Percentiles rank a stretch among this genome's conserved stretches.
These are phyloP conservation scores for Acephala macrosclerotiorum DNA, from an alignment of 2,329 filamentous ascomycete genomes.

Conservation along the genomic window DNA sequence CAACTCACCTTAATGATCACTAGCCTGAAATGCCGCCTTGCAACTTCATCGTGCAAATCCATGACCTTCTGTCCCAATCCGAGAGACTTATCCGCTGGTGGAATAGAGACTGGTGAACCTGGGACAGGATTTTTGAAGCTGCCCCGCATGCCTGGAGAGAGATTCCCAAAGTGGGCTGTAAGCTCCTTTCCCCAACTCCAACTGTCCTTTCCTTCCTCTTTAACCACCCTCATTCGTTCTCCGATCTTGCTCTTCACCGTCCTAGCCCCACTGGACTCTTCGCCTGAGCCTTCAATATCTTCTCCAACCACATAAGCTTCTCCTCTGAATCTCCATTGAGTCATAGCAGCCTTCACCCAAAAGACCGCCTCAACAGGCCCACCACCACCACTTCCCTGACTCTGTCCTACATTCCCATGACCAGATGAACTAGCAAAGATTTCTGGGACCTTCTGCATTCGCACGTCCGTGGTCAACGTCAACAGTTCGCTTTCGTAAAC, in stretches of 20 bases:
- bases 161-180: constrained; percentile 88
- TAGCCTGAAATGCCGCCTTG: constrained; percentile 75
- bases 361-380: constrained; percentile 82
- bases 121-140: constrained; percentile 74
- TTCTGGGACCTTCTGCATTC: constrained; percentile 85
- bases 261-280: constrained; percentile 56
- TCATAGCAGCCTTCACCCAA: constrained; percentile 74
- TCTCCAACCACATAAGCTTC: constrained; percentile 76
- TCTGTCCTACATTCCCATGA: constrained; percentile 50
- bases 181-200: constrained; percentile 83
- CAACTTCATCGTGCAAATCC: constrained; percentile 65
- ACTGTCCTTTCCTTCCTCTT: constrained; percentile 39
- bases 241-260: constrained; percentile 67
- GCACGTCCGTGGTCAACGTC: constrained; percentile 85
- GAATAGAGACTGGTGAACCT: constrained; percentile 64
- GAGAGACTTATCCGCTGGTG: constrained; percentile 52
- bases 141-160: constrained; percentile 81
- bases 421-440: constrained; percentile 62
- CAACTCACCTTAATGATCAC: constrained; percentile 72
- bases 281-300: constrained; percentile 64
- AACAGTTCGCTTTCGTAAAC: constrained; percentile 79
- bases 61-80: constrained; percentile 68
- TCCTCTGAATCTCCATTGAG: constrained; percentile 88
- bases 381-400: constrained; percentile 66
- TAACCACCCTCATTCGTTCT: constrained; percentile 66